Evolutionary conservation across 495 filamentous ascomycete genomes (phyloP).

Genomic region (Penicillium paradoxum): DNA sequence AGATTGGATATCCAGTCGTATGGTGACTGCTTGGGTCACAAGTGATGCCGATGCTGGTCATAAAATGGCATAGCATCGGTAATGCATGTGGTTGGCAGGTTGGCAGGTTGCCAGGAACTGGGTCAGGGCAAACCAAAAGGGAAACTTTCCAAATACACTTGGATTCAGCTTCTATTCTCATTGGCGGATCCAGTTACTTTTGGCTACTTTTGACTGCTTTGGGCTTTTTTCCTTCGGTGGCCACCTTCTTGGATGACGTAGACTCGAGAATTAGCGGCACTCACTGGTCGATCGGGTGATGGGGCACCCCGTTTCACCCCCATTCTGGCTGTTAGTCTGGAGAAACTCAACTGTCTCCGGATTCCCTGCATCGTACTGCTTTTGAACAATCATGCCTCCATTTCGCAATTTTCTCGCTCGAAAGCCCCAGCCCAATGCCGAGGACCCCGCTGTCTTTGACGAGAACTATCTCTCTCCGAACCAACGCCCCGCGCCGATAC

Average conservation of each 20-base stretch:
- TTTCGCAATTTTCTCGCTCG: constrained; percentile 71
- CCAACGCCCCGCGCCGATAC: constrained; percentile 45
- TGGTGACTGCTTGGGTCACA: too few species aligned
- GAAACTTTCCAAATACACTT: background rate
- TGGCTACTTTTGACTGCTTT: background rate
- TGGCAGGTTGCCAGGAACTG: background rate
- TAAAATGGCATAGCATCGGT: too few species aligned
- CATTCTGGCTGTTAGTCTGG: background rate
- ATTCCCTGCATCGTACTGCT: background rate
- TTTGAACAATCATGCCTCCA: constrained; percentile 47
- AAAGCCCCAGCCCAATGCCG: constrained; percentile 47
- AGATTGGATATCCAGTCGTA: too few species aligned
- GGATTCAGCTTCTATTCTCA: background rate
- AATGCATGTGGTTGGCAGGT: too few species aligned
- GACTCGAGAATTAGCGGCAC: background rate
- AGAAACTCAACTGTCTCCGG: background rate
- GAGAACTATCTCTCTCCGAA: constrained; percentile 51
- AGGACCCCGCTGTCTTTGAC: constrained; percentile 28
- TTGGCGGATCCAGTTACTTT: background rate
- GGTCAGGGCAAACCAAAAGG: background rate
- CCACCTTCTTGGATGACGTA: constrained; percentile 1
- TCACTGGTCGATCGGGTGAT: background rate
- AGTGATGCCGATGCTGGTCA: too few species aligned
- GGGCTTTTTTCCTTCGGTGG: background rate
- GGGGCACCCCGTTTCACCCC: background rate